phyloP scores from a whole-genome alignment of 768 basidiomycete genomes.

The Suillus placidus region DNA sequence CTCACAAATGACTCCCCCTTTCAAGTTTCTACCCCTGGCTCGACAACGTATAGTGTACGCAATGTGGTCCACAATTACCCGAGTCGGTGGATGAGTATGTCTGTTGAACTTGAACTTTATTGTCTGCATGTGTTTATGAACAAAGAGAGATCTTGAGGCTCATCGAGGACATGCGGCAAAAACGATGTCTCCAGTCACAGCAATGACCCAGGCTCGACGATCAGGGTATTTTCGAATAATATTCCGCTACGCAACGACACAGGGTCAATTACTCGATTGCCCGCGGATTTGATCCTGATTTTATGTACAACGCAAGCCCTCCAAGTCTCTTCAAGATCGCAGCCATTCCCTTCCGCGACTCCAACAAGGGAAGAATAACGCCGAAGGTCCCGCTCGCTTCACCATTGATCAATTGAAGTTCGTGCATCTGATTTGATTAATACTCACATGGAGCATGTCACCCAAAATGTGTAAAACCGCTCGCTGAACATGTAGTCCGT shows the following conservation, averaged over 20 bases:
- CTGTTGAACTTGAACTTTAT: not conserved
- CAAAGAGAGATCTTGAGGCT: not conserved
- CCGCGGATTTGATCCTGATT: slow-evolving; percentile 1
- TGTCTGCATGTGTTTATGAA: not conserved
- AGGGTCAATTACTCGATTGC: not conserved
- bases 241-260: not conserved
- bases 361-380: slow-evolving; percentile 33
- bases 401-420: not conserved
- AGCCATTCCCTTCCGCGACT: slow-evolving; percentile 30
- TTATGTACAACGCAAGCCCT: not conserved
- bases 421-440: not conserved
- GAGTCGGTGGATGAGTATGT: not conserved
- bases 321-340: slow-evolving; percentile 18
- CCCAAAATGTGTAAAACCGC: slow-evolving; percentile 38
- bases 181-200: not conserved
- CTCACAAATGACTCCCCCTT: not conserved
- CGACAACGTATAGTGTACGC: not conserved
- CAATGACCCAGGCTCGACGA: not conserved
- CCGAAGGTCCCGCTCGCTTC: slow-evolving; percentile 31
- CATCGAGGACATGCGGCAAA: not conserved
- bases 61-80: not conserved
- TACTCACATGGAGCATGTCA: slow-evolving; percentile 35
- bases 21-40: not conserved
- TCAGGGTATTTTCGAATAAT: not conserved
- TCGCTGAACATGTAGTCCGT: slow-evolving; percentile 37